These are phyloP conservation scores for Blastobotrys buckinghamii DNA, from an alignment of 1,139 yeast species.

Conservation along the genomic window DNA sequence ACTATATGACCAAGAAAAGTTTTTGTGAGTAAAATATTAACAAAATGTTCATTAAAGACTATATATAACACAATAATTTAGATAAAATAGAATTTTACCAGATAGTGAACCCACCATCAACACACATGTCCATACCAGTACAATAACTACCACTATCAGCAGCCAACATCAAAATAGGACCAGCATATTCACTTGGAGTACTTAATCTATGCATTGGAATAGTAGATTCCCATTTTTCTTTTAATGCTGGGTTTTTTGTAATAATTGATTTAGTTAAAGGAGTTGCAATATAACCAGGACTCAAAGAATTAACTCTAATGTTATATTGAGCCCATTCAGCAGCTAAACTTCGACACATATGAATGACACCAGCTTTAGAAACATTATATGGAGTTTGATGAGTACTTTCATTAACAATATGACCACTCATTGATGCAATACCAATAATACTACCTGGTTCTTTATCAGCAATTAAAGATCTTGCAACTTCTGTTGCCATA, in stretches of 20 bases:
- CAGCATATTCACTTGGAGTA: slow-evolving; percentile 70
- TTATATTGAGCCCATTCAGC: slow-evolving; percentile 80
- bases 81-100: no score
- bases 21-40: no score
- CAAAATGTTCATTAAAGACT: no score
- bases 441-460: slow-evolving; percentile 58
- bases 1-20: no score
- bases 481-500: slow-evolving; percentile 59
- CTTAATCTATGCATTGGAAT: slow-evolving; percentile 80
- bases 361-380: slow-evolving; percentile 81
- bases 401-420: slow-evolving; percentile 77
- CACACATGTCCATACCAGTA: slow-evolving; percentile 72
- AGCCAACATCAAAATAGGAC: slow-evolving; percentile 69
- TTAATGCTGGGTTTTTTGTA: slow-evolving; percentile 46
- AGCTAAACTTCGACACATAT: slow-evolving; percentile 69
- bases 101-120: slow-evolving; percentile 76
- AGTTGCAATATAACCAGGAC: slow-evolving; percentile 77
- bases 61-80: no score
- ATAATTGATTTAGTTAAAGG: slow-evolving; percentile 56
- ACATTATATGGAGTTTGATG: slow-evolving; percentile 81
- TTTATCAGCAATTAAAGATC: slow-evolving; percentile 51
- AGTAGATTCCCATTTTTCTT: slow-evolving; percentile 54
- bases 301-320: slow-evolving; percentile 69
- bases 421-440: slow-evolving; percentile 84
- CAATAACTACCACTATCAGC: slow-evolving; percentile 72